These are phyloP conservation scores for Cyberlindnera japonica DNA, from an alignment of 805 yeast genomes.

Conservation along the genomic window DNA sequence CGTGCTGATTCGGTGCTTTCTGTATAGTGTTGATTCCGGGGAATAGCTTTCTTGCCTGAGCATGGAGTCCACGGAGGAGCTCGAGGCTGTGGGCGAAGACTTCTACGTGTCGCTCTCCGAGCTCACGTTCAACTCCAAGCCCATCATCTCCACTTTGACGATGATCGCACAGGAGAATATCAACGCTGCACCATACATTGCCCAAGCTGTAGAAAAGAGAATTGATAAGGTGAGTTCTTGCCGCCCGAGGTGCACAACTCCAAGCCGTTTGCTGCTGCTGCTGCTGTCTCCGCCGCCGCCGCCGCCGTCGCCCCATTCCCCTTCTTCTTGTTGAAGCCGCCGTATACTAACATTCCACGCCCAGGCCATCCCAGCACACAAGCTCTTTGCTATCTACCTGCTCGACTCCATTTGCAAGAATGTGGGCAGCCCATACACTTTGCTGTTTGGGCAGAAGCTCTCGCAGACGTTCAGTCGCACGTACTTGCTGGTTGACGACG, in stretches of 20 bases:
- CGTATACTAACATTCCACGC: conserved; percentile 10
- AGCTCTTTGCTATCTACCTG: conserved; percentile 78
- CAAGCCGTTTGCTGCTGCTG: too few species aligned
- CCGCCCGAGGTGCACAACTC: too few species aligned
- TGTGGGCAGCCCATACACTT: conserved; percentile 87
- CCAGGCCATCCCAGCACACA: conserved; percentile 75
- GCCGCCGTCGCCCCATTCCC: too few species aligned
- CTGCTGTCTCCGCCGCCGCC: too few species aligned
- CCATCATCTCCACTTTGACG: conserved; percentile 83
- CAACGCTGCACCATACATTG: conserved; percentile 70
- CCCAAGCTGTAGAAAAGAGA: conserved; percentile 70
- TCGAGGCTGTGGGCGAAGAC: conserved; percentile 43
- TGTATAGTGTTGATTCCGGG: too few species aligned
- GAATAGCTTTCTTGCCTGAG: neutral
- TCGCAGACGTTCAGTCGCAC: conserved; percentile 70
- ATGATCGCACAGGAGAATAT: conserved; percentile 82
- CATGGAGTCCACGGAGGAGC: conserved; percentile 11
- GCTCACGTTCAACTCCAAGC: conserved; percentile 83
- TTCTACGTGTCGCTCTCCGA: conserved; percentile 69
- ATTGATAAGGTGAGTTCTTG: conserved; percentile 53
- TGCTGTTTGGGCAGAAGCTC: conserved; percentile 65
- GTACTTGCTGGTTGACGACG: conserved; percentile 74
- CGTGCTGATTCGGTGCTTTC: too few species aligned
- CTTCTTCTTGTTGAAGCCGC: neutral
- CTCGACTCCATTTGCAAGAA: conserved; percentile 90